phyloP scores from a whole-genome alignment of 1,284 basidiomycete genomes.

The Coniferiporia sulphurascens region DNA sequence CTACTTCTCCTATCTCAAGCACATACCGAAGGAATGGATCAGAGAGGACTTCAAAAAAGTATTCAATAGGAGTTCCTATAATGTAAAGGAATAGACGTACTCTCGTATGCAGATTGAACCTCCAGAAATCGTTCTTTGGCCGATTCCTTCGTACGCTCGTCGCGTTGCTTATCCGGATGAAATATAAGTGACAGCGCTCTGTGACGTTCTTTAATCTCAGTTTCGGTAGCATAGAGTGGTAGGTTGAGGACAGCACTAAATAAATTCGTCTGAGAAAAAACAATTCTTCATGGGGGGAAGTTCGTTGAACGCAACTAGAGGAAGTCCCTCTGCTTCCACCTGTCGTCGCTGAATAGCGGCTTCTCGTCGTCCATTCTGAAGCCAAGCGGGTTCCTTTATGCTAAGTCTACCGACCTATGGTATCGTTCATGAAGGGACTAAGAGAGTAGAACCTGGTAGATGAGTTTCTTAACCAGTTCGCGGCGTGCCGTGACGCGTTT shows the following conservation, averaged over 20 bases:
- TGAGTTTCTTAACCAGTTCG: not conserved
- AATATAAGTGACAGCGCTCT: slow-evolving; percentile 70
- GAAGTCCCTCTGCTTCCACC: slow-evolving; percentile 13
- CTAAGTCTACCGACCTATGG: no score
- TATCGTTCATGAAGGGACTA: not conserved
- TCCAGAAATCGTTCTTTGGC: slow-evolving; percentile 67
- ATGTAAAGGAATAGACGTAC: slow-evolving; percentile 32
- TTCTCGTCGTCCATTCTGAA: not conserved
- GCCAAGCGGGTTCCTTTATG: not conserved
- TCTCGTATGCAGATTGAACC: slow-evolving; percentile 76
- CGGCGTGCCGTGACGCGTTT: not conserved
- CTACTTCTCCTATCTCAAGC: slow-evolving; percentile 14
- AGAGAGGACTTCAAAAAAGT: slow-evolving; percentile 52
- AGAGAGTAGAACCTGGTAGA: not conserved
- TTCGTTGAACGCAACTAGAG: slow-evolving; percentile 10
- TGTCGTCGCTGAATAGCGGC: not conserved
- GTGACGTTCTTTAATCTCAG: slow-evolving; percentile 71
- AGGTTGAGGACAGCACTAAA: slow-evolving; percentile 64
- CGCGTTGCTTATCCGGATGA: slow-evolving; percentile 81
- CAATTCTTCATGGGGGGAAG: not conserved
- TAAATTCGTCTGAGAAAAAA: not conserved
- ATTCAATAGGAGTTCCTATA: not conserved
- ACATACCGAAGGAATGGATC: slow-evolving; percentile 67
- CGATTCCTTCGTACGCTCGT: slow-evolving; percentile 48
- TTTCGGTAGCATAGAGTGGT: slow-evolving; percentile 53